Evolutionary conservation across 1,139 yeast species (phyloP).

Genomic region (Magnusiomyces clavatus): DNA sequence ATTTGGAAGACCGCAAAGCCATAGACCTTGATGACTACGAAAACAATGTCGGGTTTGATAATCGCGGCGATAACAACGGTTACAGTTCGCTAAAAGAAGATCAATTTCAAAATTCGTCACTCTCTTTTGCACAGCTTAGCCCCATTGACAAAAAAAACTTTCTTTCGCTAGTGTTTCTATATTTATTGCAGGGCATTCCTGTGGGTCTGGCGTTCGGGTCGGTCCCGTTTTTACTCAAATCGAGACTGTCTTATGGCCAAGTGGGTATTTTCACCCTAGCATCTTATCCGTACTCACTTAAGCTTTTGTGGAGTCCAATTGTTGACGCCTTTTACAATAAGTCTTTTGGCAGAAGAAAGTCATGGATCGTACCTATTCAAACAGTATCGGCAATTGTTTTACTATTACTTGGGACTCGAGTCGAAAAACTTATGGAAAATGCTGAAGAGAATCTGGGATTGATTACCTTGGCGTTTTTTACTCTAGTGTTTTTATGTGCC

Average conservation of each 20-base stretch:
- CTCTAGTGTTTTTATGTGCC: conserved; percentile 81
- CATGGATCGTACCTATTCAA: conserved; percentile 95
- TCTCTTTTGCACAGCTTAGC: conserved; percentile 20
- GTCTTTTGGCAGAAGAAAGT: conserved; percentile 70
- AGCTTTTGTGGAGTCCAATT: conserved; percentile 90
- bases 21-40: too few species aligned
- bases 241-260: conserved; percentile 76
- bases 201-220: conserved; percentile 95
- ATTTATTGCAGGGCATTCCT: conserved; percentile 88
- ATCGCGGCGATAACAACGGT: background rate
- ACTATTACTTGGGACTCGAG: conserved; percentile 51
- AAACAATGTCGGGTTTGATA: background rate
- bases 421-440: conserved; percentile 48
- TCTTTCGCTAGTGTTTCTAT: conserved; percentile 58
- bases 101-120: conserved; percentile 4
- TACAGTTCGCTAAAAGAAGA: background rate
- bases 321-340: conserved; percentile 78
- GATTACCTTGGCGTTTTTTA: conserved; percentile 60
- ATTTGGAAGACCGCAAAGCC: background rate
- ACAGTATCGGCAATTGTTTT: conserved; percentile 63
- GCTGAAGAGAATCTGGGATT: conserved; percentile 48
- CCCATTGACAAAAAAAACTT: conserved; percentile 50
- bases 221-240: conserved; percentile 82
- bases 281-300: conserved; percentile 88
- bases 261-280: conserved; percentile 89